Evolutionary conservation across 2,329 filamentous ascomycete species (phyloP), one percentile per base, ranked within the genome.

Genomic region (Lecanoromycetidae sp.): DNA sequence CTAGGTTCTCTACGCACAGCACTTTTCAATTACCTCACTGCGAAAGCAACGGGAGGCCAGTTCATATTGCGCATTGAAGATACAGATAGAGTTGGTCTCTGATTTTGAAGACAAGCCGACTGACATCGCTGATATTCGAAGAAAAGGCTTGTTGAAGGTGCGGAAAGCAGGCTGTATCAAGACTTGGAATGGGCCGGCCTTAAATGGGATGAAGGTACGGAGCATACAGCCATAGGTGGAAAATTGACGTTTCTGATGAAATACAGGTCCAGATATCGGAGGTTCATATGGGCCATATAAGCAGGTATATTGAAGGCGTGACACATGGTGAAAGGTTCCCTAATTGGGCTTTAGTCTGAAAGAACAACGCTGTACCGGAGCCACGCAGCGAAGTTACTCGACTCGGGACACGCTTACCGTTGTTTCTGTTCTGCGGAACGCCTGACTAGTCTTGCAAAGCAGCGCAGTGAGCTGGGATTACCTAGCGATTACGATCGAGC

Each of bases 51-150:
- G 0, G 81, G 83, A 4, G 91, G 91, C 5, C 83, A 94, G 61
- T 98, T 98, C 58, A 66, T 98, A 9, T 68, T 98, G 41, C 79
- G 91, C 8, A 80, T 98, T 53, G 91, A 98, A 68, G 91, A 98
- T 63, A 98, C 91, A 4, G 91, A 96, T 65, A 84, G 86, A 73
- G 84, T 87, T 65, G 55, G 72, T 56, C 17, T 33, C 45, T 17
- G 30, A 41, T 44, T 27, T 25, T 9, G 26, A 19, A 29, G 35
- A 25, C 6, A 20, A 34, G 34, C 43, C 35, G 22, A 41, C 23
- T 40, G 27, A 48, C 34, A 26, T 33, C 42, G 55, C 63, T 70
- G 54, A 68, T 55, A 46, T 44, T 30, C 54, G 52, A 66, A 91
- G 84, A 86, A 82, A 67, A 79, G 91, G 51, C 81, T 90, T 7